A percentile compares a stretch with the other conserved stretches of the same genome.
phyloP scores from a whole-genome alignment of 2,329 filamentous ascomycete genomes.

The Dactylonectria macrodidyma region DNA sequence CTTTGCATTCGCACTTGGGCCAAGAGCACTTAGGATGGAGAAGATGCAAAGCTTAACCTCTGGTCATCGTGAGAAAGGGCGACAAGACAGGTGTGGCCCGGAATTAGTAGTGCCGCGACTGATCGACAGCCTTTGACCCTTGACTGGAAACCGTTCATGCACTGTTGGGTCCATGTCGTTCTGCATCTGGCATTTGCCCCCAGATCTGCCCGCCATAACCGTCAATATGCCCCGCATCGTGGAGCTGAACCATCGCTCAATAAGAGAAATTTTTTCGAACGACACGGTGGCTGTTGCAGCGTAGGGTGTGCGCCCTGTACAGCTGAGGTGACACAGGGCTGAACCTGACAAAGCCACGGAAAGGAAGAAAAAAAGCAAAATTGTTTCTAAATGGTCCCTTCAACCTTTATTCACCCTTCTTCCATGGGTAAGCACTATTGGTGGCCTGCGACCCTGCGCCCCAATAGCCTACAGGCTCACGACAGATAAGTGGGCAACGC shows the following conservation, averaged over 20 bases:
- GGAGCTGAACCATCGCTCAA: background rate
- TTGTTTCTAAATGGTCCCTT: background rate
- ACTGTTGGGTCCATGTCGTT: constrained; percentile 2
- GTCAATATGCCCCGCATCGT: constrained; percentile 20
- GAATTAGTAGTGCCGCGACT: constrained; percentile 1
- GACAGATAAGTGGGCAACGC: background rate
- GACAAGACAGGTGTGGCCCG: background rate
- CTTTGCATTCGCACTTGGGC: background rate
- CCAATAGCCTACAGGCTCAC: background rate
- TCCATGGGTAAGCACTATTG: too few species aligned
- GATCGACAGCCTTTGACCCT: constrained; percentile 16
- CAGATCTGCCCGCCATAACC: constrained; percentile 20
- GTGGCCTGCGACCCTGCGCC: background rate
- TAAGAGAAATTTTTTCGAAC: background rate
- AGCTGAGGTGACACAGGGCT: background rate
- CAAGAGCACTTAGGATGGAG: background rate
- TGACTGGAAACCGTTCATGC: constrained; percentile 22
- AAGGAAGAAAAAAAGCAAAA: background rate
- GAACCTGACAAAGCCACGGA: background rate
- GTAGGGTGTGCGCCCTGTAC: background rate
- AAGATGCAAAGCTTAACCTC: background rate
- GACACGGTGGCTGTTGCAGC: background rate
- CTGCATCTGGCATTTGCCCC: constrained; percentile 8
- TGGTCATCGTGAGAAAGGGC: constrained; percentile 7
- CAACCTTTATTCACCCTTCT: background rate